A percentile compares a stretch with the other conserved stretches of the same genome.
These are phyloP conservation scores for Colletotrichum sansevieriae DNA, from an alignment of 2,329 filamentous ascomycete genomes.

Conservation along the genomic window DNA sequence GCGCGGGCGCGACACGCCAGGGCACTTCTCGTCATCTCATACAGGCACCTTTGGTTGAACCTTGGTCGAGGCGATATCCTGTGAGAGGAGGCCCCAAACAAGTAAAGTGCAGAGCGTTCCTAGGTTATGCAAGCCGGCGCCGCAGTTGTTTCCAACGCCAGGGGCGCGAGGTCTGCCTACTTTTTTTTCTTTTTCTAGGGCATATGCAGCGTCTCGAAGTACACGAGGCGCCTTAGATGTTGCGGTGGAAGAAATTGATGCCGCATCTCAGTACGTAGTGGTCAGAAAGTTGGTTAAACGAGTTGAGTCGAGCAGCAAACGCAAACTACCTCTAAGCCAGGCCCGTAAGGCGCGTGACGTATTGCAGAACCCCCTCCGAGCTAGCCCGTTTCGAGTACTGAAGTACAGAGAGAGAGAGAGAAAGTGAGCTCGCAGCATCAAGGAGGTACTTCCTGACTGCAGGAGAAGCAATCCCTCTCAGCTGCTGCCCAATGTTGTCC, in stretches of 20 bases:
- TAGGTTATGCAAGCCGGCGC: slow-evolving; percentile 23
- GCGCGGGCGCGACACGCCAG: slow-evolving; percentile 26
- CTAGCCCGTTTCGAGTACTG: slow-evolving; percentile 39
- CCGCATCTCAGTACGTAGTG: background rate
- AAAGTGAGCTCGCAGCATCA: too few relatives aligned
- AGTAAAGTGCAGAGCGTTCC: slow-evolving; percentile 10
- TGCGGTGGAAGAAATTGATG: background rate
- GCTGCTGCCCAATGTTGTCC: too few relatives aligned
- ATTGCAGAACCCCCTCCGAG: slow-evolving; percentile 22
- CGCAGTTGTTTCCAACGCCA: slow-evolving; percentile 22
- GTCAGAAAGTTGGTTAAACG: background rate
- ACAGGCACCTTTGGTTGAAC: slow-evolving; percentile 36
- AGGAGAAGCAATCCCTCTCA: too few relatives aligned
- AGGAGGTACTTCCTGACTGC: slow-evolving; percentile 3
- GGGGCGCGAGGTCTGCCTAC: background rate
- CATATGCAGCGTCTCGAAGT: slow-evolving; percentile 6
- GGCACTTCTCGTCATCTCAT: slow-evolving; percentile 40
- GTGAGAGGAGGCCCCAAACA: slow-evolving; percentile 6
- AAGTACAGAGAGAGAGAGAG: slow-evolving; percentile 5
- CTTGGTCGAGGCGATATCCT: slow-evolving; percentile 20
- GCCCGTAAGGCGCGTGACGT: slow-evolving; percentile 37
- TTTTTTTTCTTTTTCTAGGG: background rate
- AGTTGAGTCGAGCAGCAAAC: background rate
- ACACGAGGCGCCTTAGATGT: background rate
- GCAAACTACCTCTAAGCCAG: slow-evolving; percentile 6